Percentiles rank a stretch among this genome's conserved stretches.
Evolutionary conservation across 306 rosid species (phyloP).

Genomic region (Sechiopsis laciniata): DNA sequence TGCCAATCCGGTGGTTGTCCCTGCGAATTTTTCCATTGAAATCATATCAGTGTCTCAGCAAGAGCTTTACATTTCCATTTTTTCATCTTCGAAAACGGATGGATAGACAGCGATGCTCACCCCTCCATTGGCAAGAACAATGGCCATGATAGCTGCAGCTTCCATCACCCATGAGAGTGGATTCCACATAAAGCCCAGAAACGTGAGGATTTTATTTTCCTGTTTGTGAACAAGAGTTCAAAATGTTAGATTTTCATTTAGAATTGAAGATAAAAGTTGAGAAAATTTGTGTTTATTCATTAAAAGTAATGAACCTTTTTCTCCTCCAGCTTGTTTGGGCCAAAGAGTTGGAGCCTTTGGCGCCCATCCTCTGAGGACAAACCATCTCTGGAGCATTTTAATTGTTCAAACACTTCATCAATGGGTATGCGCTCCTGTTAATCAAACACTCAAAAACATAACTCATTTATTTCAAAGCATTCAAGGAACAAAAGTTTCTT

Average conservation of each 20-base stretch:
- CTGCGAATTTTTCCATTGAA: constrained; percentile 31
- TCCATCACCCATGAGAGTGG: constrained; percentile 98
- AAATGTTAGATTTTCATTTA: background rate
- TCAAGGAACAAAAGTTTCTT: too few relatives aligned
- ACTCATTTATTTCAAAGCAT: background rate
- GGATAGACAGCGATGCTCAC: constrained; percentile 28
- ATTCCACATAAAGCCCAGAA: constrained; percentile 96
- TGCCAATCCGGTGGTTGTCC: constrained; percentile 88
- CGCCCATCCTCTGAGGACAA: constrained; percentile 63
- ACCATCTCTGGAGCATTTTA: constrained; percentile 69
- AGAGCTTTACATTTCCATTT: background rate
- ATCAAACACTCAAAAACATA: background rate
- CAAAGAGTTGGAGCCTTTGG: constrained; percentile 60
- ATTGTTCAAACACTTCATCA: constrained; percentile 69
- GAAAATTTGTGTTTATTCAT: background rate
- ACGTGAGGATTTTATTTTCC: constrained; percentile 66
- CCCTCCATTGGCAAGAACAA: constrained; percentile 86
- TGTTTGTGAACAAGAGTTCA: constrained; percentile 27
- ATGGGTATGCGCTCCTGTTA: constrained; percentile 70
- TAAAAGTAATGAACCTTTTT: constrained; percentile 39
- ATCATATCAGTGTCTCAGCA: background rate
- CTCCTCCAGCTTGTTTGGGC: constrained; percentile 82
- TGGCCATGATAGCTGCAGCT: constrained; percentile 85
- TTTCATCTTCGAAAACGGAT: background rate
- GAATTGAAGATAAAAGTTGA: background rate